Base-by-base conservation (phyloP, 2,329 filamentous ascomycete genomes). In the Neophaeococcomyces mojaviensis region DNA sequence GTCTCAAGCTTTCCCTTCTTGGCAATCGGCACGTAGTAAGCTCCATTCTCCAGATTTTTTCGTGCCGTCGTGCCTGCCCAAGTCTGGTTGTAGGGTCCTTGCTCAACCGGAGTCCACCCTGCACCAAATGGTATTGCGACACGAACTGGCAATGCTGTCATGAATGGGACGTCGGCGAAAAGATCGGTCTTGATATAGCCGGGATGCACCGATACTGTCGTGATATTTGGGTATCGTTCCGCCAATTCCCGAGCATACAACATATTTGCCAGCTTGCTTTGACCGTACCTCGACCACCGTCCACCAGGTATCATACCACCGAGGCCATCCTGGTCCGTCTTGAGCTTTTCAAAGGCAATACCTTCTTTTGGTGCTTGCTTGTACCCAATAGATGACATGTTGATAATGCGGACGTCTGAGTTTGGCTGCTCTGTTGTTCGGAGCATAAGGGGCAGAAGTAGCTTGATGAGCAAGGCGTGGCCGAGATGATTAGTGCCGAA, bases 231-330 rank as follows among this genome's bases (percentile, higher is more conserved):
- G 49, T 75, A 70, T 0, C 61, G 62, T 12, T 56, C 48, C 1
- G 69, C 68, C 2, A 74, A 60, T 34, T 69, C 61, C 5, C 61
- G 55, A 0, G 69, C 60, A 53, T 67, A 74, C 1, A 75, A 64
- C 10, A 76, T 59, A 36, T 75, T 74, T 3, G 71, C 70, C 4
- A 77, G 63, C 51, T 76, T 77, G 26, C 65, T 67, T 34, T 69
- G 64, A 3, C 68, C 70, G 57, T 77, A 77, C 20, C 71, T 66
- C 3, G 47, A 48, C 50, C 59, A 64, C 1, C 64, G 61, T 2
- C 37, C 18, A 19, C 15, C 20, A 2, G 37, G 16, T 4, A 30
- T 18, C 51, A 42, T 46, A 22, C 60, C 44, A 13, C 41, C 32
- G 16, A 44, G 41, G 15, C 32, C 33, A n/a, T 33, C 41, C 24